Evolutionary conservation across 2,329 filamentous ascomycete species (phyloP).

Genomic region (Aspergillus sp.): DNA sequence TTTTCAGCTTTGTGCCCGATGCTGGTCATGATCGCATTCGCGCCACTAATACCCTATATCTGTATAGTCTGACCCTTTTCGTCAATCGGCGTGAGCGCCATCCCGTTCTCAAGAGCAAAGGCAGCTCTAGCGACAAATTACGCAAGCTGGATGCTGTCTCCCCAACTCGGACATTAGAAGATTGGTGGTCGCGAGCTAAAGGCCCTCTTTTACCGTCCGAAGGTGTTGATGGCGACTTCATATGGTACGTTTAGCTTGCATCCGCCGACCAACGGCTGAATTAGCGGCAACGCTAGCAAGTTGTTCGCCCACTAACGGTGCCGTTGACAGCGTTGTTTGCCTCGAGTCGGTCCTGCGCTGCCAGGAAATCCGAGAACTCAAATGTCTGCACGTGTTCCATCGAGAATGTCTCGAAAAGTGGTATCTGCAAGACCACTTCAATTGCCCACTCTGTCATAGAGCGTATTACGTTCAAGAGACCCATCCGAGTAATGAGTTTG

Average conservation of each 20-base stretch:
- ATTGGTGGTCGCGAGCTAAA: conserved; percentile 40
- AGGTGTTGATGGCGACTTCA: conserved; percentile 37
- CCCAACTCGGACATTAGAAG: conserved; percentile 38
- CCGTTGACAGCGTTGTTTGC: conserved; percentile 35
- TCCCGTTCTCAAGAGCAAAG: conserved; percentile 20
- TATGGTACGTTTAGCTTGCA: conserved; percentile 31
- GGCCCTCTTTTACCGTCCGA: conserved; percentile 35
- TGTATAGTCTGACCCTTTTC: conserved; percentile 31
- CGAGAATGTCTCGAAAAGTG: conserved; percentile 43
- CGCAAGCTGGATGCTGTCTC: conserved; percentile 39
- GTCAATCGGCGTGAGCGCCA: conserved; percentile 35
- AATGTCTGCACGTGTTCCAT: conserved; percentile 44
- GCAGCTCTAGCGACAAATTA: conserved; percentile 32
- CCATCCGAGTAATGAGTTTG: conserved; percentile 34
- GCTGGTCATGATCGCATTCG: background rate
- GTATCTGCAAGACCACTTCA: conserved; percentile 42
- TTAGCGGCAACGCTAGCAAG: conserved; percentile 6
- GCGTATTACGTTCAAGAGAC: conserved; percentile 37
- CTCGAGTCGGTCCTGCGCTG: conserved; percentile 39
- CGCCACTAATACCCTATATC: background rate
- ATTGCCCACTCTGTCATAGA: conserved; percentile 41
- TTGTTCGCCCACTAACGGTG: background rate
- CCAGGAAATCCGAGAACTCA: conserved; percentile 41
- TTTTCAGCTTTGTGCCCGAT: background rate
- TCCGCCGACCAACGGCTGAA: too few relatives aligned